phyloP scores from a whole-genome alignment of 305 asterid genomes.

The Andrographis paniculata region DNA sequence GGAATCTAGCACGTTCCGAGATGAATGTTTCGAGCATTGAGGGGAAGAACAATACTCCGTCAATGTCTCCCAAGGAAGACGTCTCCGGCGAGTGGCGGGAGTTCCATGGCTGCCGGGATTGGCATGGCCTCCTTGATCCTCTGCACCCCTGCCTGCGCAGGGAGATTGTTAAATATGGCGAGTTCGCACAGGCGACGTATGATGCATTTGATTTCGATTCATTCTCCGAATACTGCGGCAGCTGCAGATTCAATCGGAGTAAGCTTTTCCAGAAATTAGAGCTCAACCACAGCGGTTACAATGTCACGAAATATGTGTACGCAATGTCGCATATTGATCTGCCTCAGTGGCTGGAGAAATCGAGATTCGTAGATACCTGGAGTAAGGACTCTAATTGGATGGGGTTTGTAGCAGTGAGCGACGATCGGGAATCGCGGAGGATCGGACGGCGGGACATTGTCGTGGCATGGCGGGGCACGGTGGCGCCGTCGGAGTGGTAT shows the following conservation, averaged over 20 bases:
- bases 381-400: conserved; percentile 80
- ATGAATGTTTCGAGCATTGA: conserved; percentile 18
- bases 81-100: conserved; percentile 48
- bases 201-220: conserved; percentile 64
- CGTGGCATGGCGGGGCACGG: conserved; percentile 82
- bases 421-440: conserved; percentile 44
- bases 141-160: conserved; percentile 55
- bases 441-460: conserved; percentile 65
- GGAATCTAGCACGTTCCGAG: conserved; percentile 18
- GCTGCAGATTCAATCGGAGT: conserved; percentile 46
- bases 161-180: conserved; percentile 70
- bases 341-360: conserved; percentile 58
- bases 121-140: conserved; percentile 61
- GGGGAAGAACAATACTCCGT: conserved; percentile 42
- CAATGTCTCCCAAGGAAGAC: conserved; percentile 47
- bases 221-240: conserved; percentile 59
- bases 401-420: conserved; percentile 67
- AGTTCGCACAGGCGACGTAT: conserved; percentile 67
- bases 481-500: conserved; percentile 72
- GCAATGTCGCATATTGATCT: conserved; percentile 62
- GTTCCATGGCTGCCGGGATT: conserved; percentile 44
- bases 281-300: conserved; percentile 37
- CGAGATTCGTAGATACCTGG: conserved; percentile 44
- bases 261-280: conserved; percentile 41
- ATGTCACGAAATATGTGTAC: conserved; percentile 41